These are phyloP conservation scores for Zymoseptoria crescenta DNA, from an alignment of 2,329 filamentous ascomycete species.

Conservation along the genomic window DNA sequence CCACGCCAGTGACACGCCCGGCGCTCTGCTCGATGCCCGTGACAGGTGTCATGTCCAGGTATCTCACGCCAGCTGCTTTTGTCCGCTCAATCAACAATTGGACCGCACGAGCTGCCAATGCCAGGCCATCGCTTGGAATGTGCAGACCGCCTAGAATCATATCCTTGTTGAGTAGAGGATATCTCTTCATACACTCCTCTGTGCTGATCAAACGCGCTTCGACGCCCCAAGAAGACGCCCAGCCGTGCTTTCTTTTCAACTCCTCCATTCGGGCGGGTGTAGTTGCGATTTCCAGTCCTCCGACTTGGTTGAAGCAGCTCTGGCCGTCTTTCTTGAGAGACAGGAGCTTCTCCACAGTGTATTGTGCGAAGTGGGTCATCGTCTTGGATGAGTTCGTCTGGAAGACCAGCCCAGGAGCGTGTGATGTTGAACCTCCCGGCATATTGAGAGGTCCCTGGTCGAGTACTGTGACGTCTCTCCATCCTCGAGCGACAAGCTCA, in stretches of 20 bases:
- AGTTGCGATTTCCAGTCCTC: conserved; percentile 55
- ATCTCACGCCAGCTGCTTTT: conserved; percentile 49
- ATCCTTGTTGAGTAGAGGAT: conserved; percentile 45
- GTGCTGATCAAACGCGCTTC: conserved; percentile 45
- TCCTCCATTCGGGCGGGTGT: conserved; percentile 52
- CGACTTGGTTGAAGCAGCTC: conserved; percentile 55
- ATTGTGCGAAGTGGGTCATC: conserved; percentile 52
- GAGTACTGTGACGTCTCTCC: conserved; percentile 56
- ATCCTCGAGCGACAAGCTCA: conserved; percentile 55
- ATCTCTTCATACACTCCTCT: conserved; percentile 47
- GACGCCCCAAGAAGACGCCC: conserved; percentile 54
- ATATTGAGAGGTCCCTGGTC: conserved; percentile 56
- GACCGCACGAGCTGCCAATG: conserved; percentile 53
- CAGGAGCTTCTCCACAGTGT: conserved; percentile 54
- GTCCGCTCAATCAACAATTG: conserved; percentile 55
- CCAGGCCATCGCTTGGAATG: conserved; percentile 54
- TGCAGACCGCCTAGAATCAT: conserved; percentile 52
- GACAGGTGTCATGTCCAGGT: conserved; percentile 50
- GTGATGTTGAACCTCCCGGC: conserved; percentile 59
- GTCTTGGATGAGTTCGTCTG: conserved; percentile 53
- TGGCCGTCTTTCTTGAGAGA: conserved; percentile 44
- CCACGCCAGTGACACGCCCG: conserved; percentile 50
- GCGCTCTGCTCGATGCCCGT: conserved; percentile 47
- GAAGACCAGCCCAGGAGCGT: conserved; percentile 57
- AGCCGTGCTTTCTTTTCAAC: conserved; percentile 55